A percentile compares a stretch with the other conserved stretches of the same genome.
phyloP scores from a whole-genome alignment of 2,329 filamentous ascomycete genomes.

The Rutstroemia sp. region DNA sequence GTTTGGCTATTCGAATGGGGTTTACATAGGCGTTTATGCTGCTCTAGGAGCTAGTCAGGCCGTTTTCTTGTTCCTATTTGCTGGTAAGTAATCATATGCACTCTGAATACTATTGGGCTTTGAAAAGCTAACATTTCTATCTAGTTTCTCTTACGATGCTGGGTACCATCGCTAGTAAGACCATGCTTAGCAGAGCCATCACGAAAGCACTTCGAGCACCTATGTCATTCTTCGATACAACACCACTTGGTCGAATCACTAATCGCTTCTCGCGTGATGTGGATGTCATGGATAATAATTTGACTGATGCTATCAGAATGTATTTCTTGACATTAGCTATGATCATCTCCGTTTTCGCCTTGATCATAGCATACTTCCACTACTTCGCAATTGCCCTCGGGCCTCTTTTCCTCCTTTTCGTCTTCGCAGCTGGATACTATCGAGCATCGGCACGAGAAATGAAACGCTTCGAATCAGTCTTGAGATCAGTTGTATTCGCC shows the following conservation, averaged over 20 bases:
- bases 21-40: conserved; percentile 68
- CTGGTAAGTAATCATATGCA: conserved; percentile 36
- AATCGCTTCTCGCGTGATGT: conserved; percentile 96
- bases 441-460: conserved; percentile 85
- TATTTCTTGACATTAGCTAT: conserved; percentile 79
- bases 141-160: conserved; percentile 56
- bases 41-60: conserved; percentile 66
- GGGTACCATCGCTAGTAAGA: conserved; percentile 74
- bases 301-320: conserved; percentile 86
- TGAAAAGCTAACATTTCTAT: not conserved
- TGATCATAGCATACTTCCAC: conserved; percentile 94
- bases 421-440: conserved; percentile 82
- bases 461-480: conserved; percentile 85
- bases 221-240: conserved; percentile 97
- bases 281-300: conserved; percentile 90
- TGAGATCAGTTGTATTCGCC: conserved; percentile 82
- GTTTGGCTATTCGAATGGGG: conserved; percentile 57
- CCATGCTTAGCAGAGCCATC: conserved; percentile 75
- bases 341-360: conserved; percentile 74
- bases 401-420: conserved; percentile 67
- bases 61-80: conserved; percentile 71
- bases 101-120: not conserved
- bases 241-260: conserved; percentile 87
- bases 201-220: conserved; percentile 63
- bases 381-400: conserved; percentile 62